phyloP scores from a whole-genome alignment of 2,329 filamentous ascomycete species.

The Talaromyces sp. region DNA sequence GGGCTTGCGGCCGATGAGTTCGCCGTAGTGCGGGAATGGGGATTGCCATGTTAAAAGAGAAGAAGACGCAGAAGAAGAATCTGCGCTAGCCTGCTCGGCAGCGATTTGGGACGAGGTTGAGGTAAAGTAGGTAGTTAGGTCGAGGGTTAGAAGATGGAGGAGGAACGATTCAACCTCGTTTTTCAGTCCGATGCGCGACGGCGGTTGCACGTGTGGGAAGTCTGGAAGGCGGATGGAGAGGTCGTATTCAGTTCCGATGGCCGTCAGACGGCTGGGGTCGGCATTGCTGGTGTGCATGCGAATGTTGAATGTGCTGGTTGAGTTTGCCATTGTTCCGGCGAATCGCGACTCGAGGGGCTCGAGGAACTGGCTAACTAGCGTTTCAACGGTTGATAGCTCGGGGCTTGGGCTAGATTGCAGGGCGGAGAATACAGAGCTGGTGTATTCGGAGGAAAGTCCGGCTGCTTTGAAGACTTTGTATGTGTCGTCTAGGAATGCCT shows the following conservation, averaged over 20 bases:
- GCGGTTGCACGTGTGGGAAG: conserved; percentile 26
- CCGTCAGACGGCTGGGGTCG: conserved; percentile 12
- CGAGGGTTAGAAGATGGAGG: conserved; percentile 31
- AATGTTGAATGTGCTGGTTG: conserved; percentile 32
- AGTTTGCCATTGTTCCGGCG: conserved; percentile 28
- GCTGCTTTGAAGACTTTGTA: conserved; percentile 27
- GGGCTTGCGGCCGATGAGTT: conserved; percentile 2
- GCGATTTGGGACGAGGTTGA: conserved; percentile 10
- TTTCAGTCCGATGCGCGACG: conserved; percentile 26
- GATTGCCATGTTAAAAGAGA: conserved; percentile 21
- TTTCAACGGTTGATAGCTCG: conserved; percentile 27
- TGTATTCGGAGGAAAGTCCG: conserved; percentile 24
- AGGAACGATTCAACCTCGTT: conserved; percentile 30
- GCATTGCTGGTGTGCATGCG: conserved; percentile 30
- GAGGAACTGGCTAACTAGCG: conserved; percentile 37
- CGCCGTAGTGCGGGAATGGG: conserved; percentile 12
- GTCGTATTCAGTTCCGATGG: conserved; percentile 34
- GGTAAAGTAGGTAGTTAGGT: conserved; percentile 30
- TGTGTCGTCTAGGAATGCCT: conserved; percentile 27
- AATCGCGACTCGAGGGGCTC: conserved; percentile 40
- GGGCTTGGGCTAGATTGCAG: conserved; percentile 2
- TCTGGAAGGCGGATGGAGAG: conserved; percentile 28
- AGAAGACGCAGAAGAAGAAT: neutral
- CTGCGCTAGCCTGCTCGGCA: neutral
- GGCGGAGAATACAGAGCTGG: conserved; percentile 21